Evolutionary conservation across 2,329 filamentous ascomycete genomes (phyloP), one percentile per base, ranked within the genome.

Genomic region (Cytospora chrysosperma): DNA sequence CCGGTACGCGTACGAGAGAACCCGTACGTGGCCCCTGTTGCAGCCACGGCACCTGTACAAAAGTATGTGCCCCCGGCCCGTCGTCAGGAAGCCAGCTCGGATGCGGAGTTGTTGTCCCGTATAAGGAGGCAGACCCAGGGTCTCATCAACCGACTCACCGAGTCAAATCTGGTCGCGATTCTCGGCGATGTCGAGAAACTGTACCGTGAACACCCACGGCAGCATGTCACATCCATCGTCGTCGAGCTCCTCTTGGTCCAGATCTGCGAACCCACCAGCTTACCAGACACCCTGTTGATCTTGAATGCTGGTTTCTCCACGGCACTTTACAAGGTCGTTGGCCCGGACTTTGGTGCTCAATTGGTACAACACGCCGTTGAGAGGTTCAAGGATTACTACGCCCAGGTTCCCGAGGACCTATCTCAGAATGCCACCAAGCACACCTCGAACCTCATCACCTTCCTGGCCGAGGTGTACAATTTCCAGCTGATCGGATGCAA

Each of bases 201-300:
- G 1, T 99, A 98, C 73, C 85, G 88, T 61, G 87, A 88, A 50
- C 87, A 96, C 69, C 88, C 95, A 0, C 87, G 95, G n/a, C 92
- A 95, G 66, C 88, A 93, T 70, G 92, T 97, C 53, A 97, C 92
- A 0, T 88, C 90, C 1, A 89, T 87, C 0, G 79, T 98, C 2
- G 86, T 93, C 3, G 88, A 93, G 66, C 80, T 94, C 1, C 79
- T 98, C 0, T 81, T 97, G 65, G 85, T 86, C n/a, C 85, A 95
- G 64, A 85, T 97, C 32, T 89, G 87, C 70, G 92, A 96, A 69
- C 85, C 88, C 8, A 90, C 93, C 27, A 87, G 82, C 51, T 80
- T 97, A 2, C 88, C 90, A 6, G 94, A 97, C 69, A 95, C 93
- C 0, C 96, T 97, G 69, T 86, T 97, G 61, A 92, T 97, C 58